These are phyloP conservation scores for Fusarium sp. DNA, from an alignment of 2,329 filamentous ascomycete species.

Conservation along the genomic window DNA sequence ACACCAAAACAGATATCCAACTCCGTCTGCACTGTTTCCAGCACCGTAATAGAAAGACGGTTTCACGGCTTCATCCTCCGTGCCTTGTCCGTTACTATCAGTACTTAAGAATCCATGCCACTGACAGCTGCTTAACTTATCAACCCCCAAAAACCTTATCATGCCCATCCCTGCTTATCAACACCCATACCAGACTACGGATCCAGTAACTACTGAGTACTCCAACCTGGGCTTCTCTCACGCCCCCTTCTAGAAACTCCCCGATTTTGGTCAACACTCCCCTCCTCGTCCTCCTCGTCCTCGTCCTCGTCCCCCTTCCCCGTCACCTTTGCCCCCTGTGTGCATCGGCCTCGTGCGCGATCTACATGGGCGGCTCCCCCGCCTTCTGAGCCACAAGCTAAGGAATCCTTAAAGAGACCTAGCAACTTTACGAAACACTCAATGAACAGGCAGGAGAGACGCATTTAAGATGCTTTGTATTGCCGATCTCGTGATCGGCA, in stretches of 20 bases:
- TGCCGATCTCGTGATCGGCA: constrained; percentile 36
- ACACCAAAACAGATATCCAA: neutral
- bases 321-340: neutral
- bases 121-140: constrained; percentile 5
- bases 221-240: constrained; percentile 12
- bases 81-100: constrained; percentile 5
- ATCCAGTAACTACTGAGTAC: neutral
- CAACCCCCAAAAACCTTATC: constrained; percentile 23
- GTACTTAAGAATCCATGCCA: neutral
- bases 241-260: constrained; percentile 26
- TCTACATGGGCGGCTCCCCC: constrained; percentile 23
- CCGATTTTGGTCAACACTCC: neutral
- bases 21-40: neutral
- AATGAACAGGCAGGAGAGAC: constrained; percentile 9
- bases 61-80: constrained; percentile 17
- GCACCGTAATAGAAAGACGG: constrained; percentile 7
- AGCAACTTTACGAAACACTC: constrained; percentile 8
- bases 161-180: constrained; percentile 26
- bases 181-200: neutral
- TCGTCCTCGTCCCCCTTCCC: constrained; percentile 1
- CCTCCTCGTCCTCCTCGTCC: constrained; percentile 11
- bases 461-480: neutral
- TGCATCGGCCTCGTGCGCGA: constrained; percentile 16
- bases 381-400: constrained; percentile 13
- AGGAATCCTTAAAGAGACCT: constrained; percentile 1